Base-by-base conservation (phyloP, 2,329 filamentous ascomycete genomes). In the Neophaeococcomyces aloes region DNA sequence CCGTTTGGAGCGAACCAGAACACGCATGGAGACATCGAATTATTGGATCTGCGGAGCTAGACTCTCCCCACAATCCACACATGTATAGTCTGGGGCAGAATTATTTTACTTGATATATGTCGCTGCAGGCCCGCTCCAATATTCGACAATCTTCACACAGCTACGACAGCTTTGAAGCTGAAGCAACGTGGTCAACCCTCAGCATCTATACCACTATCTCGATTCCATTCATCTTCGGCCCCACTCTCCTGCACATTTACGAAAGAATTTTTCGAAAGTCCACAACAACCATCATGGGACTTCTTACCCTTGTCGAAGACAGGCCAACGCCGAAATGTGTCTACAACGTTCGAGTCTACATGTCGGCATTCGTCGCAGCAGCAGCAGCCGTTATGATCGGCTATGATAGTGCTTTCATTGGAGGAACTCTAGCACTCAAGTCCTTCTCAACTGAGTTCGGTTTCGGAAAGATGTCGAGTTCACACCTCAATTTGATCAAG, bases 381-480 rank as follows among this genome's bases (percentile, higher is more conserved):
- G 75, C 69, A 56, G 72, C 73, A 39, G 70, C 72, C 46, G 75
- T 72, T 55, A 77, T 75, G 69, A 75, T 75, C 50, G 71, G 72
- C 13, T 75, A 75, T 50, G 83, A 87, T 59, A 81, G 76, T 40
- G 79, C 84, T 51, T 88, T 88, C 62, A 87, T 88, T 53, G 83
- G 82, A 48, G 84, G 80, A 0, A 87, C 84, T 1, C 66, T 88
- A 25, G 76, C 81, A 2, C 68, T 89, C 23, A 68, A 74, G 0
- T 82, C 82, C 0, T 88, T 88, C 62, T 69, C 68, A 34, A 56
- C 68, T 1, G 84, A 88, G 58, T 89, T 89, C 59, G 55, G 67
- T 11, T 80, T 87, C 54, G 65, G 60, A 2, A 56, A 62, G 2
- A 74, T 79, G 63, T 61, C 58, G 3, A 42, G 59, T 0, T 44